Conservation (phyloP, 345 rosid species). For the Isatis tinctoria region DNA sequence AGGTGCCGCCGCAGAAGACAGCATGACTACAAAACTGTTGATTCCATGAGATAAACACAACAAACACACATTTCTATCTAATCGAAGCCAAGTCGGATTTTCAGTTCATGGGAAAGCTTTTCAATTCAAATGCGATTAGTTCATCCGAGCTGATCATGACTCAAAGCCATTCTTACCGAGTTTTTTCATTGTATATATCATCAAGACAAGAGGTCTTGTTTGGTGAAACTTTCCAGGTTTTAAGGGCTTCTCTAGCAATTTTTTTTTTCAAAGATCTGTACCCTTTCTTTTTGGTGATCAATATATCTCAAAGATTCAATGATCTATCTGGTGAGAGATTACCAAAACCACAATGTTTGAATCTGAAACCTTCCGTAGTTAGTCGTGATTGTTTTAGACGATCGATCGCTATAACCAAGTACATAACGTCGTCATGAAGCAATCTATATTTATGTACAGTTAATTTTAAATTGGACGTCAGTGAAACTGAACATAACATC, state of each 20-base stretch:
- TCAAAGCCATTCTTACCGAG: neutral
- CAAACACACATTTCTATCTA: neutral
- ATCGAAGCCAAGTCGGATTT: neutral
- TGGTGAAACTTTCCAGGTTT: neutral
- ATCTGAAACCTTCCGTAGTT: too few relatives aligned
- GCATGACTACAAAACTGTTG: conserved; percentile 71
- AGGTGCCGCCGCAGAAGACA: conserved; percentile 81
- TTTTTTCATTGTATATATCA: neutral
- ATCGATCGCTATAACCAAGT: too few relatives aligned
- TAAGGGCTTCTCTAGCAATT: neutral
- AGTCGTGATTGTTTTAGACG: too few relatives aligned
- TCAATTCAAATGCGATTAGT: neutral
- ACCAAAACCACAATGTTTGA: too few relatives aligned
- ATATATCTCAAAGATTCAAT: too few relatives aligned
- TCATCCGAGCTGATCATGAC: neutral
- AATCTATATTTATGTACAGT: too few relatives aligned
- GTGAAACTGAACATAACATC: too few relatives aligned
- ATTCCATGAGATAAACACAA: conserved; percentile 38
- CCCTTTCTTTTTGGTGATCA: neutral
- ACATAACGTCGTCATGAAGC: too few relatives aligned
- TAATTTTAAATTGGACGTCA: too few relatives aligned
- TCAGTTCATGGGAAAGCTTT: neutral
- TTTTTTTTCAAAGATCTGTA: neutral
- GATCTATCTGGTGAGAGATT: too few relatives aligned
- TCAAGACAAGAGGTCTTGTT: neutral